Base-by-base conservation (phyloP, 2,329 filamentous ascomycete species). In the Fusarium sp. region DNA sequence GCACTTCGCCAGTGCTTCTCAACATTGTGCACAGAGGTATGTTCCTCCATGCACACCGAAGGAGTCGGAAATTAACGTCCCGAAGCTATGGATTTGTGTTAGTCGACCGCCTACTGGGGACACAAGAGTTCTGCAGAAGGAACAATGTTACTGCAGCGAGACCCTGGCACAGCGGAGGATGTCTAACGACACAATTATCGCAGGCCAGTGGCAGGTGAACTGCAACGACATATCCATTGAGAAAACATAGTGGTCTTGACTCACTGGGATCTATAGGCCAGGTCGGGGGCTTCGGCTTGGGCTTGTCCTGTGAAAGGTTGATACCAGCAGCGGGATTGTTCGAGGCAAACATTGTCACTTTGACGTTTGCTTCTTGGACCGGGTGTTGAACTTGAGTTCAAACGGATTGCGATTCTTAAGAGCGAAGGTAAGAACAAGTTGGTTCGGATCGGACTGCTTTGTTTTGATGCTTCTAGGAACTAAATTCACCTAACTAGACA, bases 251-350 rank as follows among this genome's bases (percentile, higher is more conserved):
- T 21, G 12, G 5, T 9, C 14, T 30, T 12, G 26, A 44, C 67
- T 68, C n/a, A 71, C 67, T 7, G 0, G 67, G 67, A 16, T 71
- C 67, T n/a, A 26, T 60, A 18, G 67, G 67, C 51, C 56, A 56
- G n/a, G 44, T 58, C 1, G 62, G 56, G 19, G 58, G 56, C 31
- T 63, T 69, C 7, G 72, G 52, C 43, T 63, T n/a, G 21, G 52
- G 67, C 39, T 69, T 50, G 6, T 41, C 52, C n/a, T 60, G 52
- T 16, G 43, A 44, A 42, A 65, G 48, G 25, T 45, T 41, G 45
- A 51, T 41, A 11, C 54, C 26, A 43, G 50, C 55, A 48, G 37
- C 30, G 10, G 45, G 19, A 12, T 50, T 54, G 30, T 42, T 57
- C 18, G 31, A 55, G n/a, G 41, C 23, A 11, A 42, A 48, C 71